phyloP scores from a whole-genome alignment of 2,329 filamentous ascomycete species.

The Chrysoporthe austroafricana region DNA sequence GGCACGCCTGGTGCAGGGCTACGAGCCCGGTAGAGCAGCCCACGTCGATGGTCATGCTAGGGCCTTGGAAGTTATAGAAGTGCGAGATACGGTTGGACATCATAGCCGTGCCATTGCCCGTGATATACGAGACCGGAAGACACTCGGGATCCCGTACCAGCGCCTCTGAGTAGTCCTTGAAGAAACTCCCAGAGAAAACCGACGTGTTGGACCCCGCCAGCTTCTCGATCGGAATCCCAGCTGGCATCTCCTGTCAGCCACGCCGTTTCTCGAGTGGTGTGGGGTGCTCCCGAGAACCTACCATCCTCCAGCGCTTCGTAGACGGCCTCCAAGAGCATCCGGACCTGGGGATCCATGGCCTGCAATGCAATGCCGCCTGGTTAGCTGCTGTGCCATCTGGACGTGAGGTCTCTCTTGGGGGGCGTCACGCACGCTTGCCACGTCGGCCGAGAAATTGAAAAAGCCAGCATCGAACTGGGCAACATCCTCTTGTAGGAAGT shows the following conservation, averaged over 20 bases:
- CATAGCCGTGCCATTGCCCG: slow-evolving; percentile 37
- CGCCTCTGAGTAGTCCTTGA: slow-evolving; percentile 36
- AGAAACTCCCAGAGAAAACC: slow-evolving; percentile 40
- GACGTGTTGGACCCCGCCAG: slow-evolving; percentile 35
- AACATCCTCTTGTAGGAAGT: slow-evolving; percentile 37
- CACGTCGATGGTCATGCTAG: slow-evolving; percentile 47
- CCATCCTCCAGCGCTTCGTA: slow-evolving; percentile 38
- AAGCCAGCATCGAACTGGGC: slow-evolving; percentile 37
- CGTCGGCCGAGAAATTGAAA: slow-evolving; percentile 37
- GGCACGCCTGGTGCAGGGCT: slow-evolving; percentile 44
- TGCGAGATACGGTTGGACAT: slow-evolving; percentile 44
- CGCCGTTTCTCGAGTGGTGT: too few species aligned
- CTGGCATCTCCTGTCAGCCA: slow-evolving; percentile 29
- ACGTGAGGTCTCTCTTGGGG: too few species aligned
- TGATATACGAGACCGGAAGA: slow-evolving; percentile 35
- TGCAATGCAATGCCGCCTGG: not conserved
- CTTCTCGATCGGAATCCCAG: slow-evolving; percentile 36
- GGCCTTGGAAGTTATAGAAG: slow-evolving; percentile 44
- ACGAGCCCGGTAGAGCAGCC: slow-evolving; percentile 47
- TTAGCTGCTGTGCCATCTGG: not conserved
- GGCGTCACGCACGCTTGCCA: slow-evolving; percentile 34
- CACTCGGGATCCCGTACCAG: slow-evolving; percentile 39
- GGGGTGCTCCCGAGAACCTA: too few species aligned
- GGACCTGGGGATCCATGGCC: slow-evolving; percentile 40
- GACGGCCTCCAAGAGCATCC: slow-evolving; percentile 38